Evolutionary conservation across 164 flowering plant genomes (phyloP).

Genomic region (Brasenia schreberi): DNA sequence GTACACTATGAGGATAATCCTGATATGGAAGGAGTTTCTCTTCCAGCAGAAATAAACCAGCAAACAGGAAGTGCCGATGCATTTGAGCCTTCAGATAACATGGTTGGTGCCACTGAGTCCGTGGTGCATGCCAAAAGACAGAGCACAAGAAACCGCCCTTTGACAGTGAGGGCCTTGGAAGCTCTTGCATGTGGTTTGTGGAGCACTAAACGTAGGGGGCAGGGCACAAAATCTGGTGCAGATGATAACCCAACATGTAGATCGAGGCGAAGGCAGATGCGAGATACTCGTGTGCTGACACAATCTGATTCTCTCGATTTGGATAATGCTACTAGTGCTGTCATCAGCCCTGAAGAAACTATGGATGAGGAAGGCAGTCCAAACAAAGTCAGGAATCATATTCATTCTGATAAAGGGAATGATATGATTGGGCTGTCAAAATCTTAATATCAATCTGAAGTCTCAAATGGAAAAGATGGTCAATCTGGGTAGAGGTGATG

Average conservation of each 20-base stretch:
- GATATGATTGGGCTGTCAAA: too few species aligned
- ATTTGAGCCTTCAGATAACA: slow-evolving; percentile 6
- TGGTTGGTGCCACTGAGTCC: slow-evolving; percentile 14
- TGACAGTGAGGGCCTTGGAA: slow-evolving; percentile 51
- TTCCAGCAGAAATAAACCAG: slow-evolving; percentile 6
- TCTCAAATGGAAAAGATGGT: too few species aligned
- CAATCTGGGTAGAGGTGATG: too few species aligned
- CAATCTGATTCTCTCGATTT: not conserved
- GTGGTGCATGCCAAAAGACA: slow-evolving; percentile 27
- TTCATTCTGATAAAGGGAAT: too few species aligned
- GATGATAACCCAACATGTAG: not conserved
- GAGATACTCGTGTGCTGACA: not conserved
- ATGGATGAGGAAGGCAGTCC: not conserved
- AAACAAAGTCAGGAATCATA: not conserved
- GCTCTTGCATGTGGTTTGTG: slow-evolving; percentile 47
- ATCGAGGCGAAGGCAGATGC: not conserved
- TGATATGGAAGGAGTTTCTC: slow-evolving; percentile 2
- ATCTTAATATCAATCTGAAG: too few species aligned
- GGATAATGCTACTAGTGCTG: not conserved
- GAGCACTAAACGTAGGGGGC: slow-evolving; percentile 14
- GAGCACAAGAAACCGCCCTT: slow-evolving; percentile 60
- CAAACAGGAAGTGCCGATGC: slow-evolving; percentile 1
- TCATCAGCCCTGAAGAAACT: not conserved
- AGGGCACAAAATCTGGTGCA: slow-evolving; percentile 2
- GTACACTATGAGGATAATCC: not conserved